A percentile compares a stretch with the other conserved stretches of the same genome.
Evolutionary conservation across 257 asterid genomes (phyloP).

Genomic region (Solanum ahanhuiri): DNA sequence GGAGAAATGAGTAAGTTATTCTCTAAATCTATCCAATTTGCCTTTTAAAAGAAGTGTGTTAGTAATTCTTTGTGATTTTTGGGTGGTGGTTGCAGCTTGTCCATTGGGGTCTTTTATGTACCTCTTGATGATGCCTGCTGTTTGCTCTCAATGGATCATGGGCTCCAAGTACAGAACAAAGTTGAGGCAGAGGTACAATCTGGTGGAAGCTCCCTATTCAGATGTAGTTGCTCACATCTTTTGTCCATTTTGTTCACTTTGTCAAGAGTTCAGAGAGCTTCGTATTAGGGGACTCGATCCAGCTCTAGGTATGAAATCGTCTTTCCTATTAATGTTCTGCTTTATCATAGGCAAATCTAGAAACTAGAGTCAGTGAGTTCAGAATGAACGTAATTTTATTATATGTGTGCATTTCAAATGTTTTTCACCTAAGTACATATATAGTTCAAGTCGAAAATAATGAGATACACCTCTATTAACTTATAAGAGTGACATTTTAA

Average conservation of each 20-base stretch:
- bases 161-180: constrained; percentile 35
- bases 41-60: not conserved
- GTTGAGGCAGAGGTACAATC: constrained; percentile 26
- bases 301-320: constrained; percentile 19
- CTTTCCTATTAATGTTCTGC: not conserved
- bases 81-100: constrained; percentile 18
- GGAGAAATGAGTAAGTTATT: constrained; percentile 27
- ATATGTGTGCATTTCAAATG: not conserved
- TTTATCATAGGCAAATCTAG: not conserved
- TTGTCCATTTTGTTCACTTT: constrained; percentile 37
- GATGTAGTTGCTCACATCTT: constrained; percentile 34
- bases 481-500: not conserved
- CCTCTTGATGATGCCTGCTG: constrained; percentile 27
- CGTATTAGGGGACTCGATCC: constrained; percentile 31
- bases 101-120: constrained; percentile 27
- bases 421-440: not conserved
- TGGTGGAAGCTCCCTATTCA: constrained; percentile 41
- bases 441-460: not conserved
- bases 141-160: constrained; percentile 27
- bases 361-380: not conserved
- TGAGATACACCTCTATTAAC: not conserved
- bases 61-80: not conserved
- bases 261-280: constrained; percentile 48
- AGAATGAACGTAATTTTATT: not conserved
- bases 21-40: not conserved